Conservation (phyloP, 2,329 filamentous ascomycete species). For the Colletotrichum graminicola region DNA sequence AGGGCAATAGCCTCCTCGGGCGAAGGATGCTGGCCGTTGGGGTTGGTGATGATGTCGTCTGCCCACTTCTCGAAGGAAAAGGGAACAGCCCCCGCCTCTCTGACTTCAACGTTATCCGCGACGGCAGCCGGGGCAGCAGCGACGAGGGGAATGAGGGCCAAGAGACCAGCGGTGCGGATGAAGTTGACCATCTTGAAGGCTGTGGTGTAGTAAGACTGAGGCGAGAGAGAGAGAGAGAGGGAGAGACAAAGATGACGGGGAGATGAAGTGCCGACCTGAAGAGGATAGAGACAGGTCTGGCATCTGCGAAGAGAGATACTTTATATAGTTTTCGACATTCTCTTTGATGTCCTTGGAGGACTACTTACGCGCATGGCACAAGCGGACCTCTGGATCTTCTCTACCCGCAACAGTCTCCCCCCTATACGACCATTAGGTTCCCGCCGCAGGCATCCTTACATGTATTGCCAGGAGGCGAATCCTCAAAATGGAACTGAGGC, state of each 20-base stretch:
- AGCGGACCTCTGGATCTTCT: too few species aligned
- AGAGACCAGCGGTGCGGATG: constrained; percentile 17
- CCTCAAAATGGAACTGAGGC: neutral
- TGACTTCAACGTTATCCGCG: constrained; percentile 5
- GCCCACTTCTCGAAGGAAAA: constrained; percentile 40
- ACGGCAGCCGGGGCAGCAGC: constrained; percentile 8
- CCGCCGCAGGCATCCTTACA: too few species aligned
- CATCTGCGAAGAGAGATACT: too few species aligned
- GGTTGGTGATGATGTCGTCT: constrained; percentile 32
- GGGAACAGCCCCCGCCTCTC: constrained; percentile 6
- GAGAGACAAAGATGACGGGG: neutral
- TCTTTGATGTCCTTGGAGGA: neutral
- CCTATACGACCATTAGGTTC: neutral
- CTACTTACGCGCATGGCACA: too few species aligned
- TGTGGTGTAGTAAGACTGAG: neutral
- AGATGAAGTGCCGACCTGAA: neutral
- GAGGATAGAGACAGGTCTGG: neutral
- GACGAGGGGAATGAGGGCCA: constrained; percentile 11
- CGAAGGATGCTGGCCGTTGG: constrained; percentile 25
- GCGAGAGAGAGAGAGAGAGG: neutral
- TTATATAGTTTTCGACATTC: neutral
- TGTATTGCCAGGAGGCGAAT: neutral
- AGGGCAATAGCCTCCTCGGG: constrained; percentile 34
- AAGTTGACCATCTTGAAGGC: constrained; percentile 27
- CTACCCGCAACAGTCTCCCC: neutral